These are phyloP conservation scores for Jimgerdemannia flammicorona DNA, from an alignment of 192 early-diverging fungal genomes.

Conservation along the genomic window DNA sequence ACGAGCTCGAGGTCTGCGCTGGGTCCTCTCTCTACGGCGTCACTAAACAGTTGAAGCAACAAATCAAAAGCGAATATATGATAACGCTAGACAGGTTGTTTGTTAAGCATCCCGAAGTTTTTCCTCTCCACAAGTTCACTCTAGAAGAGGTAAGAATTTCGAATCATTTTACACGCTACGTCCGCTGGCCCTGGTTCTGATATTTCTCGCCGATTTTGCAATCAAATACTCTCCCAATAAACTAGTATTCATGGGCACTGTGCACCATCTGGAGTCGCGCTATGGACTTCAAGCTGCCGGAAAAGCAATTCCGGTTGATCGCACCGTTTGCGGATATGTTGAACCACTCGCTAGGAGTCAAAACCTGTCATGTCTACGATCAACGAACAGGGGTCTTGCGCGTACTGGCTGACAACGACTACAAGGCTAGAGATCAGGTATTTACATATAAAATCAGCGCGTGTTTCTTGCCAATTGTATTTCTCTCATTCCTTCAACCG, in stretches of 20 bases:
- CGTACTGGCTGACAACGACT: conserved; percentile 36
- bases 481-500: not conserved
- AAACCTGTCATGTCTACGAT: conserved; percentile 25
- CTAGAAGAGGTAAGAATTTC: conserved; percentile 21
- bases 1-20: conserved; percentile 23
- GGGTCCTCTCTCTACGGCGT: conserved; percentile 18
- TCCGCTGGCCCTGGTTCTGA: not conserved
- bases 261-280: conserved; percentile 33
- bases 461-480: not conserved
- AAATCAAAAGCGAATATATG: conserved; percentile 7
- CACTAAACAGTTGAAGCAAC: conserved; percentile 9
- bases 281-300: conserved; percentile 29
- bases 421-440: conserved; percentile 23
- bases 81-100: conserved; percentile 3
- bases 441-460: not conserved
- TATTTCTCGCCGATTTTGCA: no score
- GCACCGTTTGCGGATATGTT: conserved; percentile 39
- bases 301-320: conserved; percentile 21
- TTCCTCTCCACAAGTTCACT: conserved; percentile 21
- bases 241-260: conserved; percentile 35
- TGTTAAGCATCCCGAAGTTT: conserved; percentile 19
- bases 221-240: no score
- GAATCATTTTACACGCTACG: not conserved
- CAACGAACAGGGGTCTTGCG: conserved; percentile 12
- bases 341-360: conserved; percentile 27